Evolutionary conservation across 192 early-diverging fungal species (phyloP).

Genomic region (Podila minutissima): DNA sequence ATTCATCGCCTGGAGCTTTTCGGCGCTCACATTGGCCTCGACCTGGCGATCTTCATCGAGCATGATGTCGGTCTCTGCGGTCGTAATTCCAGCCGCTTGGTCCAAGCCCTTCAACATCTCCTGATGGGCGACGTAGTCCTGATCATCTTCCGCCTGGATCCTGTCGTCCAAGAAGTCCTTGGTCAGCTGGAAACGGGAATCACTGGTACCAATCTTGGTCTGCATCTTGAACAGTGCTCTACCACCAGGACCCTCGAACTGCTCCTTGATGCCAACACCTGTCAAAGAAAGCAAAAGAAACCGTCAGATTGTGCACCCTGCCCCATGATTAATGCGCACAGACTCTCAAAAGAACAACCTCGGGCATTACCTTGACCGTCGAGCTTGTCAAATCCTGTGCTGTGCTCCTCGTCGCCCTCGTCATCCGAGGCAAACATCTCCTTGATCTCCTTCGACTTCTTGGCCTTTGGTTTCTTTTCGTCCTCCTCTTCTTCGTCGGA

Average conservation of each 20-base stretch:
- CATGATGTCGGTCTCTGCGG: slow-evolving; percentile 11
- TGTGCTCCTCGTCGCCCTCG: slow-evolving; percentile 32
- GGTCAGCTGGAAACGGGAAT: slow-evolving; percentile 61
- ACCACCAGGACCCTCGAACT: slow-evolving; percentile 62
- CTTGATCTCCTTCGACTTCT: slow-evolving; percentile 41
- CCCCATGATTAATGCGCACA: neutral
- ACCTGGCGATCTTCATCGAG: slow-evolving; percentile 54
- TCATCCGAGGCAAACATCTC: slow-evolving; percentile 66
- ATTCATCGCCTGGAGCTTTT: slow-evolving; percentile 60
- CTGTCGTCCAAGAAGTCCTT: slow-evolving; percentile 61
- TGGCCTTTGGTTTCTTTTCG: neutral
- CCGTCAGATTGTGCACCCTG: neutral
- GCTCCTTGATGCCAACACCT: slow-evolving; percentile 58
- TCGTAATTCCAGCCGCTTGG: slow-evolving; percentile 8
- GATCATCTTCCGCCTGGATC: slow-evolving; percentile 36
- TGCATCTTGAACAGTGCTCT: slow-evolving; percentile 58
- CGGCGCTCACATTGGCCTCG: slow-evolving; percentile 45
- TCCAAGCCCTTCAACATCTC: slow-evolving; percentile 20
- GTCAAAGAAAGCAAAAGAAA: slow-evolving; percentile 1
- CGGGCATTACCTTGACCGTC: slow-evolving; percentile 20
- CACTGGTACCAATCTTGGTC: slow-evolving; percentile 54
- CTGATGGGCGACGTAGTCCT: slow-evolving; percentile 42
- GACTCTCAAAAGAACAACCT: neutral
- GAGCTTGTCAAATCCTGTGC: slow-evolving; percentile 1
- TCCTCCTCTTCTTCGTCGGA: slow-evolving; percentile 22